These are phyloP conservation scores for Cystobasidium tubakii DNA, from an alignment of 768 basidiomycete genomes.

Conservation along the genomic window DNA sequence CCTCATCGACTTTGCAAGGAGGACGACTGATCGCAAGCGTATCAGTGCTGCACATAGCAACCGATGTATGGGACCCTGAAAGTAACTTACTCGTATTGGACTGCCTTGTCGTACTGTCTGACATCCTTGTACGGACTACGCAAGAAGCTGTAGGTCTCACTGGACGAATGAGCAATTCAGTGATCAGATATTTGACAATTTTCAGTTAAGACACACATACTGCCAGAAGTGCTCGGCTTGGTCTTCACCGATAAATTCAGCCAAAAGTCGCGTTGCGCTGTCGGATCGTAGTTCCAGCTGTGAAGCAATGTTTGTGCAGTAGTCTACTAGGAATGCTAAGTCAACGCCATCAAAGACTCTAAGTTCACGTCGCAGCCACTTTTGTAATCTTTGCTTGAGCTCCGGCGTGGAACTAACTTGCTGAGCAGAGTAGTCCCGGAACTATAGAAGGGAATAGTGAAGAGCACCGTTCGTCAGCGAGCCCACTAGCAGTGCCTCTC, in stretches of 20 bases:
- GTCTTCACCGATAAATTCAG: constrained; percentile 43
- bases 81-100: constrained; percentile 27
- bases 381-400: constrained; percentile 42
- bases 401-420: constrained; percentile 36
- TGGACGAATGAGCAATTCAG: neutral
- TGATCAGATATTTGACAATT: neutral
- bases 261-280: constrained; percentile 41
- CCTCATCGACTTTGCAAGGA: neutral
- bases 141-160: constrained; percentile 29
- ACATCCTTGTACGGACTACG: constrained; percentile 30
- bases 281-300: constrained; percentile 46
- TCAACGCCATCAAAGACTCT: constrained; percentile 45
- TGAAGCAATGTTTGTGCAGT: constrained; percentile 43
- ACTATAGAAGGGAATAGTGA: constrained; percentile 36
- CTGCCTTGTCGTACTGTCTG: constrained; percentile 26
- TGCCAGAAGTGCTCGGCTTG: constrained; percentile 45
- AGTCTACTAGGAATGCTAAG: constrained; percentile 43
- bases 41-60: neutral
- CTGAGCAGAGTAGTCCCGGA: constrained; percentile 17
- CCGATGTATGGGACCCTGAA: neutral
- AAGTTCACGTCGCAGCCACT: constrained; percentile 45
- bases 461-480: no score
- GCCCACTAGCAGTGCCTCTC: no score
- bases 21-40: neutral
- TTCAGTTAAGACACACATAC: constrained; percentile 25